phyloP scores from a whole-genome alignment of 2,329 filamentous ascomycete genomes.

The Alternaria sp. region DNA sequence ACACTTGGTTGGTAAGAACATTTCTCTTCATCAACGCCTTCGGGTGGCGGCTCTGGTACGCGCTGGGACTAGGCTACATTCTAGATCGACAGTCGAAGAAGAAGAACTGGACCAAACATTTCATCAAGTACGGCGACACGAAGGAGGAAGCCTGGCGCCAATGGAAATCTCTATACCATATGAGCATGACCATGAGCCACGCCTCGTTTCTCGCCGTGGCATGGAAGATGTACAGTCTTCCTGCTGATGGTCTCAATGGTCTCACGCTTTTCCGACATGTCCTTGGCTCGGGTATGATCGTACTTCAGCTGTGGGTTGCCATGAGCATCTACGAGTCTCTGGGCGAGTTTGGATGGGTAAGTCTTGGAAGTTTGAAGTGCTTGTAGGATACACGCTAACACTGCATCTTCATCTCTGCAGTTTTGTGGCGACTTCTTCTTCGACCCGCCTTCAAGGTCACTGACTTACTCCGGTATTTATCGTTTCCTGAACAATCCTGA shows the following conservation, averaged over 20 bases:
- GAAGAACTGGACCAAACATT: conserved; percentile 96
- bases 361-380: neutral
- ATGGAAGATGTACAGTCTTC: conserved; percentile 96
- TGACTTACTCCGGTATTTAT: conserved; percentile 97
- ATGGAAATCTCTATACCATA: conserved; percentile 95
- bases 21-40: conserved; percentile 83
- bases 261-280: conserved; percentile 86
- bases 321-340: conserved; percentile 93
- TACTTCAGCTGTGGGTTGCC: conserved; percentile 90
- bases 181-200: conserved; percentile 90
- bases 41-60: conserved; percentile 89
- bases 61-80: conserved; percentile 83
- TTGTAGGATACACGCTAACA: neutral
- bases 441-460: conserved; percentile 76
- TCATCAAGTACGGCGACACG: conserved; percentile 93
- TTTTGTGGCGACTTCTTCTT: conserved; percentile 99
- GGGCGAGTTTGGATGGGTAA: conserved; percentile 89
- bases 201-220: conserved; percentile 78
- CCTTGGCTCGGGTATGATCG: conserved; percentile 78
- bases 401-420: neutral
- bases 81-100: conserved; percentile 84
- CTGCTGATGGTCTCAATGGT: conserved; percentile 85
- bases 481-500: conserved; percentile 98
- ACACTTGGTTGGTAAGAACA: conserved; percentile 74
- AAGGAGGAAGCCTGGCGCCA: conserved; percentile 93